Conservation (phyloP, 2,329 filamentous ascomycete genomes). For the Hysterium pulicare region DNA sequence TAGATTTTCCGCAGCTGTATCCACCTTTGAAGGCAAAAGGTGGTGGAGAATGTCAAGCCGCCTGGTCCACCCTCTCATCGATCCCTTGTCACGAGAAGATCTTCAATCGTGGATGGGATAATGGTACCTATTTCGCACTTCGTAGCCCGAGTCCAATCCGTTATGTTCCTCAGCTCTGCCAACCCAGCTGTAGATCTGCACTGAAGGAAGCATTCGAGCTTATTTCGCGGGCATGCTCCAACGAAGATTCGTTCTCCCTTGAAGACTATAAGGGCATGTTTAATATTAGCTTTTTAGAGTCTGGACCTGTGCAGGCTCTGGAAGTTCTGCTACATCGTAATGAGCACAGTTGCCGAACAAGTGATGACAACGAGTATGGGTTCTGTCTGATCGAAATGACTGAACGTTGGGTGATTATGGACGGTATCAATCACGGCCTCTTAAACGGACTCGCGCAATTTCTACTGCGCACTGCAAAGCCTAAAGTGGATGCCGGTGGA, state of each 20-base stretch:
- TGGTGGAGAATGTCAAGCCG: not conserved
- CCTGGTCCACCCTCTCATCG: not conserved
- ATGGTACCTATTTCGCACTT: not conserved
- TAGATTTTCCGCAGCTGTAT: constrained; percentile 1
- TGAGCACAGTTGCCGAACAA: not conserved
- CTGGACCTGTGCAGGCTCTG: not conserved
- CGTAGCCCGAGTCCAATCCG: not conserved
- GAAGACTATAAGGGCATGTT: constrained; percentile 1
- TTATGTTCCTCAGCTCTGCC: constrained; percentile 1
- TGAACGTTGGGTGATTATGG: not conserved
- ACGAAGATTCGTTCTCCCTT: not conserved
- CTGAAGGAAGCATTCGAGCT: not conserved
- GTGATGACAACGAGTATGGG: not conserved
- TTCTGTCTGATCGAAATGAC: constrained; percentile 2
- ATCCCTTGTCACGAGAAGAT: constrained; percentile 2
- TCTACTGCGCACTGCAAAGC: not conserved
- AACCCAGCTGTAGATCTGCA: not conserved
- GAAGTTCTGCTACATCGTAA: not conserved
- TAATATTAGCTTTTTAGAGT: constrained; percentile 1
- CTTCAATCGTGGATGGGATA: constrained; percentile 3
- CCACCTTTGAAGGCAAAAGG: not conserved
- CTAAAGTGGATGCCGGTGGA: not conserved
- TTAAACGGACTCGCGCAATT: not conserved
- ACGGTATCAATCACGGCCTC: not conserved
- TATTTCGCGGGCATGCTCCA: not conserved